A percentile compares a stretch with the other conserved stretches of the same genome.
Conservation (phyloP, 176 grass and related monocot species). For the Musa troglodytarum region DNA sequence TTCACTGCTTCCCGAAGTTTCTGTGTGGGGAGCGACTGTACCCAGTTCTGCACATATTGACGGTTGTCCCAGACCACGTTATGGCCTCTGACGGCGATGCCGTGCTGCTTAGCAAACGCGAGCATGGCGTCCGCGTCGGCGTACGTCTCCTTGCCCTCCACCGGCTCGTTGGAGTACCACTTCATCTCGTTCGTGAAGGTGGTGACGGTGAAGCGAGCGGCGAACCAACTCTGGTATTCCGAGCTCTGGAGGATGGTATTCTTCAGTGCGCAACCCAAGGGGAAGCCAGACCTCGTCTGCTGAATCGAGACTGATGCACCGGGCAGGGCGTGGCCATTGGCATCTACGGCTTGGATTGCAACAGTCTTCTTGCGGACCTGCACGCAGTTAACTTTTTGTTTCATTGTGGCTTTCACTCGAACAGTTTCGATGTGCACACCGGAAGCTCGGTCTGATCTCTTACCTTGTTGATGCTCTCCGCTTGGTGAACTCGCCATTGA, state of each 20-base stretch:
- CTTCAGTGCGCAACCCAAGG: slow-evolving; percentile 58
- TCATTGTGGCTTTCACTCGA: not conserved
- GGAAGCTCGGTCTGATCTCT: no score
- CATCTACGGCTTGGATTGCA: slow-evolving; percentile 31
- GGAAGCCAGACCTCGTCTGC: slow-evolving; percentile 44
- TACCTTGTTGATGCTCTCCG: slow-evolving; percentile 40
- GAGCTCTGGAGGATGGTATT: slow-evolving; percentile 40
- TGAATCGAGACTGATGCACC: slow-evolving; percentile 47
- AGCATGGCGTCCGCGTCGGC: slow-evolving; percentile 59
- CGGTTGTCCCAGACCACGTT: slow-evolving; percentile 81
- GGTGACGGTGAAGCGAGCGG: slow-evolving; percentile 73
- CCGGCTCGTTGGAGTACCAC: slow-evolving; percentile 60
- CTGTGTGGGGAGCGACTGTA: slow-evolving; percentile 3
- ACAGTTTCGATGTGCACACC: no score
- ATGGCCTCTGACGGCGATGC: slow-evolving; percentile 34
- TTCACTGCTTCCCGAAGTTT: slow-evolving; percentile 37
- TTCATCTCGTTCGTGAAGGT: slow-evolving; percentile 99
- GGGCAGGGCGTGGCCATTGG: slow-evolving; percentile 33
- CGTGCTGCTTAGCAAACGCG: slow-evolving; percentile 36
- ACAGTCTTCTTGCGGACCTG: slow-evolving; percentile 28
- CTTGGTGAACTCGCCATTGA: slow-evolving; percentile 64
- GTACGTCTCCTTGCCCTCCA: slow-evolving; percentile 46
- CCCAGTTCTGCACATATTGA: slow-evolving; percentile 24
- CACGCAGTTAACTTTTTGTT: not conserved
- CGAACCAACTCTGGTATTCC: slow-evolving; percentile 62